phyloP scores from a whole-genome alignment of 2,329 filamentous ascomycete genomes.

The Paecilomyces fulvus region DNA sequence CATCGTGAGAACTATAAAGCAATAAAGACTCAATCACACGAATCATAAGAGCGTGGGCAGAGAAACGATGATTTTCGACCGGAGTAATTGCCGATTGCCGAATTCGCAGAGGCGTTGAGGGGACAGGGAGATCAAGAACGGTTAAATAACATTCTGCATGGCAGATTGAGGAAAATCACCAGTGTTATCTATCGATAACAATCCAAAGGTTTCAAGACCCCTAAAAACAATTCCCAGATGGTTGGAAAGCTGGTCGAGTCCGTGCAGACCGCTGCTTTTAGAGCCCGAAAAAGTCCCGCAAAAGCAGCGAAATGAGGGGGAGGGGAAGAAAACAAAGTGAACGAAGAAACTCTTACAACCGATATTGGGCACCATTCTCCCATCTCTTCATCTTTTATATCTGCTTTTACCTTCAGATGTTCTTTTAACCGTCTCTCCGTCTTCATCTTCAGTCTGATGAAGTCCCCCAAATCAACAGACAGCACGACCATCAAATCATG shows the following conservation, averaged over 20 bases:
- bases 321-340: not conserved
- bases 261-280: not conserved
- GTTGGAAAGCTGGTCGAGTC: not conserved
- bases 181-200: not conserved
- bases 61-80: not conserved
- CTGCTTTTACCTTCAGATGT: not conserved
- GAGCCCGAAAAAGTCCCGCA: not conserved
- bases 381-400: not conserved
- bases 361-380: not conserved
- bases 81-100: not conserved
- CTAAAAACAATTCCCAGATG: not conserved
- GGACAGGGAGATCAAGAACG: not conserved
- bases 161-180: not conserved
- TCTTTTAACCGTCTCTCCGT: slow-evolving; percentile 1
- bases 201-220: not conserved
- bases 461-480: slow-evolving; percentile 2
- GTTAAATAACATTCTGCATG: not conserved
- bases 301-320: not conserved
- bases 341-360: not conserved
- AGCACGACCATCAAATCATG: slow-evolving; percentile 8
- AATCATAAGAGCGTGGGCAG: not conserved
- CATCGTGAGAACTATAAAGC: not conserved
- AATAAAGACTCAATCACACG: not conserved
- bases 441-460: slow-evolving; percentile 1
- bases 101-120: not conserved